These are phyloP conservation scores for Pseudomicrostroma phylloplanum DNA, from an alignment of 1,284 basidiomycete species.

Conservation along the genomic window DNA sequence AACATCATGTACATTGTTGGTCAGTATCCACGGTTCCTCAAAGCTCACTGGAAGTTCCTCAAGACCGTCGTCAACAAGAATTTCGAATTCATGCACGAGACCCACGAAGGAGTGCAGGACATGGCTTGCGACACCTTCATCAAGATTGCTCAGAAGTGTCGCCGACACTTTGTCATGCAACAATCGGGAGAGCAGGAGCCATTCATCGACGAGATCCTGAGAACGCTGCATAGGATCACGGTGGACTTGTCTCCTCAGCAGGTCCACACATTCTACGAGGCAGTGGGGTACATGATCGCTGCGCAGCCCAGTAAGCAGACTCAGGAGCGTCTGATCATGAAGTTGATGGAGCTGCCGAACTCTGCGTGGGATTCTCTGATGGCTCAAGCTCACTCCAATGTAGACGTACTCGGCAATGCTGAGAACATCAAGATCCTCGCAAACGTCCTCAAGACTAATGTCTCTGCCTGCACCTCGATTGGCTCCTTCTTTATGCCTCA, in stretches of 20 bases:
- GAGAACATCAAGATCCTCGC: constrained; percentile 97
- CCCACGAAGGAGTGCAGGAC: constrained; percentile 97
- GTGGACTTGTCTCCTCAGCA: constrained; percentile 91
- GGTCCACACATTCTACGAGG: constrained; percentile 63
- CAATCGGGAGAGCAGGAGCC: constrained; percentile 95
- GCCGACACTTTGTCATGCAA: constrained; percentile 97
- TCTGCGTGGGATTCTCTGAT: constrained; percentile 97
- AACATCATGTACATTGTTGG: constrained; percentile 99
- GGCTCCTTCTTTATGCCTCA: constrained; percentile 96
- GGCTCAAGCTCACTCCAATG: constrained; percentile 86
- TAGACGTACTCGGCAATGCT: constrained; percentile 80
- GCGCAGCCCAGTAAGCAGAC: constrained; percentile 95
- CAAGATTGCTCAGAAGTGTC: constrained; percentile 98
- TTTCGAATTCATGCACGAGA: constrained; percentile 99
- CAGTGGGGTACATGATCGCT: constrained; percentile 98
- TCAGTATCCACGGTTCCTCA: constrained; percentile 98
- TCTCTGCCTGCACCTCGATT: constrained; percentile 93
- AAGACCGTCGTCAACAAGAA: constrained; percentile 99
- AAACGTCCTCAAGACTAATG: constrained; percentile 97
- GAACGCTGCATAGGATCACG: constrained; percentile 85
- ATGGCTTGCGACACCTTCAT: constrained; percentile 99
- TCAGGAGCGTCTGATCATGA: constrained; percentile 89
- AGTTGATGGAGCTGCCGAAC: constrained; percentile 95
- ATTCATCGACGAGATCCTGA: constrained; percentile 95
- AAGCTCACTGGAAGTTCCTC: constrained; percentile 99